Conservation (phyloP, 2,329 filamentous ascomycete species). For the Hysterium pulicare region DNA sequence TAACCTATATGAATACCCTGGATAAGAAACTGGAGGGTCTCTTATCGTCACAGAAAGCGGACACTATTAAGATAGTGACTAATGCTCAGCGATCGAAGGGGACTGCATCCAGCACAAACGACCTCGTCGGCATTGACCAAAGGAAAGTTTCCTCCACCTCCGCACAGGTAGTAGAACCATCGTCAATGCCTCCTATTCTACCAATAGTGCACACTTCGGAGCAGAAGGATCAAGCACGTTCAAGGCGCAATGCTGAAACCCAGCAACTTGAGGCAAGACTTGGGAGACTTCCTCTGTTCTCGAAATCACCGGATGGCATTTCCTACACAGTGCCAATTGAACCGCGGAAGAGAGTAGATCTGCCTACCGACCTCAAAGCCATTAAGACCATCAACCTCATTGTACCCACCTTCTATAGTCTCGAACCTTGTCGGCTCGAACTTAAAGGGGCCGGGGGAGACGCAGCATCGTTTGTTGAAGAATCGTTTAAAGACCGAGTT, state of each 20-base stretch:
- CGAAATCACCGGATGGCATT: constrained; percentile 66
- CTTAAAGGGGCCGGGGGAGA: constrained; percentile 60
- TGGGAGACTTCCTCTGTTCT: constrained; percentile 63
- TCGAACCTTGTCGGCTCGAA: constrained; percentile 64
- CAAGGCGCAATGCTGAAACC: constrained; percentile 62
- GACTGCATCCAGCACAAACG: neutral
- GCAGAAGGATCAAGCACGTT: constrained; percentile 61
- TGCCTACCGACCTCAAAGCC: constrained; percentile 59
- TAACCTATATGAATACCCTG: constrained; percentile 65
- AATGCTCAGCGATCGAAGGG: constrained; percentile 5
- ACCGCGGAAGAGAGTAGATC: constrained; percentile 57
- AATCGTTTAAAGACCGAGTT: constrained; percentile 60
- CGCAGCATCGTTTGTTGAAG: constrained; percentile 62
- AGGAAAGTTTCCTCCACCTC: neutral
- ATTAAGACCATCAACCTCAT: constrained; percentile 65
- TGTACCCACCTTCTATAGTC: constrained; percentile 68
- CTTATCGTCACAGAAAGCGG: constrained; percentile 62
- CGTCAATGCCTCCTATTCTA: neutral
- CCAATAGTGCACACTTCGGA: constrained; percentile 47
- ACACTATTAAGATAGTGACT: constrained; percentile 17
- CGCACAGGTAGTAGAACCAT: neutral
- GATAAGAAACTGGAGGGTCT: constrained; percentile 70
- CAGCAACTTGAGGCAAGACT: constrained; percentile 74
- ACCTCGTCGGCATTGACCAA: neutral
- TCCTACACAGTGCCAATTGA: constrained; percentile 69